Evolutionary conservation across 257 asterid genomes (phyloP).

Genomic region (Capsicum chinense): DNA sequence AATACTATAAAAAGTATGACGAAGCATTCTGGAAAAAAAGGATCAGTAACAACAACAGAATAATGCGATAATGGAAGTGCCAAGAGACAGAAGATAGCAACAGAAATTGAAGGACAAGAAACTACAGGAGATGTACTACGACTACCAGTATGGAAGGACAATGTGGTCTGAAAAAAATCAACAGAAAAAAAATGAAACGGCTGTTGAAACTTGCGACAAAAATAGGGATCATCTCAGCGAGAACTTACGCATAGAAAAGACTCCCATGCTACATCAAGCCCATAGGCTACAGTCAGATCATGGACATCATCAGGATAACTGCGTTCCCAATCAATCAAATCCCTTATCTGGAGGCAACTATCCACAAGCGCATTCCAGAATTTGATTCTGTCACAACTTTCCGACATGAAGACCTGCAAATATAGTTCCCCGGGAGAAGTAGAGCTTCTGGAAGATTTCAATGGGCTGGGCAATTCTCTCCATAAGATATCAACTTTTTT

Average conservation of each 20-base stretch:
- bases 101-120: background rate
- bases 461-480: conserved; percentile 58
- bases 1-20: background rate
- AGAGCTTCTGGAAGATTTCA: conserved; percentile 47
- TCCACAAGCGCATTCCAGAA: conserved; percentile 74
- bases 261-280: conserved; percentile 69
- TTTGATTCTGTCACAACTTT: conserved; percentile 56
- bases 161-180: background rate
- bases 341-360: conserved; percentile 59
- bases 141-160: background rate
- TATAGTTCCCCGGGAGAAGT: conserved; percentile 53
- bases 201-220: conserved; percentile 27
- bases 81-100: background rate
- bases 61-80: background rate
- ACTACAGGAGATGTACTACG: background rate
- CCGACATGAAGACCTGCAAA: conserved; percentile 70
- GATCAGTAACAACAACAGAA: background rate
- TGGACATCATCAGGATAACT: conserved; percentile 88
- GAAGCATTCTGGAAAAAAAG: background rate
- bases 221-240: background rate
- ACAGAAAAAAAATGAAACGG: conserved; percentile 14
- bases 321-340: conserved; percentile 88
- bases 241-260: conserved; percentile 73
- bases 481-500: conserved; percentile 85
- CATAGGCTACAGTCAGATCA: conserved; percentile 65